phyloP scores from a whole-genome alignment of 345 rosid species.

The Eucalyptus cloeziana region DNA sequence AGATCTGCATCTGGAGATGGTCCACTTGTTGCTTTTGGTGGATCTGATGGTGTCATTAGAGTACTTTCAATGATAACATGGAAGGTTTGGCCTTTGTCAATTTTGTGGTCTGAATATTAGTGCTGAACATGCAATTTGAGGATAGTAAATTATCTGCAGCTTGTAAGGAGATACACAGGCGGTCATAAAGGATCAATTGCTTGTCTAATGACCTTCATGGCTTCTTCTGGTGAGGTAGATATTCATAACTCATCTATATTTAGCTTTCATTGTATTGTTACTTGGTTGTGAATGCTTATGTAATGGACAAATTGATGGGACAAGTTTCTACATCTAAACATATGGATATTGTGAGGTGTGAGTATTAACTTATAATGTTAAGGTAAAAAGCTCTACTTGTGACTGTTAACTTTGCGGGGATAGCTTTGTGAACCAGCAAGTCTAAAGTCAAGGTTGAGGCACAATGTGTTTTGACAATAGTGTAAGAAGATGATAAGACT shows the following conservation, averaged over 20 bases:
- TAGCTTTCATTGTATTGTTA: background rate
- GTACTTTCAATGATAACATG: constrained; percentile 99
- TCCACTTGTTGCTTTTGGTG: constrained; percentile 97
- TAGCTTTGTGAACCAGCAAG: background rate
- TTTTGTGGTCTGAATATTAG: background rate
- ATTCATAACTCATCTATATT: background rate
- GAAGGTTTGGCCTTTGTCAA: constrained; percentile 53
- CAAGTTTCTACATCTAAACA: background rate
- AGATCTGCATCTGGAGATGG: constrained; percentile 80
- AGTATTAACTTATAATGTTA: background rate
- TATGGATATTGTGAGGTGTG: background rate
- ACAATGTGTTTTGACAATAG: background rate
- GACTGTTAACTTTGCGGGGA: background rate
- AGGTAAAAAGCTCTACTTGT: background rate
- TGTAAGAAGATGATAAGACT: background rate
- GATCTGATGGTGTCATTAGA: constrained; percentile 96
- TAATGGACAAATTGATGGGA: background rate
- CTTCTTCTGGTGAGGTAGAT: constrained; percentile 92
- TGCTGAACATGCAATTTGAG: background rate
- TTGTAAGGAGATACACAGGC: constrained; percentile 89
- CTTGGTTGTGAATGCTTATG: background rate
- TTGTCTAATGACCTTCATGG: constrained; percentile 97
- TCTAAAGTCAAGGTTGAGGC: background rate
- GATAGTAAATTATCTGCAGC: constrained; percentile 34
- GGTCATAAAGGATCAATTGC: constrained; percentile 95